These are phyloP conservation scores for Diaporthe citri DNA, from an alignment of 2,329 filamentous ascomycete genomes.

Conservation along the genomic window DNA sequence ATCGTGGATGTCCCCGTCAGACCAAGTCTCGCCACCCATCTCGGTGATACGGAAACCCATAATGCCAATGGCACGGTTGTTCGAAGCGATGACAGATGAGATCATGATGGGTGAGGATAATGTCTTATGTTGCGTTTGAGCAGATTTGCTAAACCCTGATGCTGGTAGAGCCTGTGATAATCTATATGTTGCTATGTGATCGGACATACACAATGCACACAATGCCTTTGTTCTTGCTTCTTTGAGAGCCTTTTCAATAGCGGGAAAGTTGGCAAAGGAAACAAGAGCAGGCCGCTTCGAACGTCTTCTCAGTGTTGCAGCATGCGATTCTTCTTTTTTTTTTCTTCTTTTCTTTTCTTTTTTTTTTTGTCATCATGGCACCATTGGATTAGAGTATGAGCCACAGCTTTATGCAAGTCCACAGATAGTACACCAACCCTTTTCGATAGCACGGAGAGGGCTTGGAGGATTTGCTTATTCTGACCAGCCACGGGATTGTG, in stretches of 20 bases:
- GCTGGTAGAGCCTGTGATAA: too few relatives aligned
- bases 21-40: neutral
- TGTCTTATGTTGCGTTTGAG: neutral
- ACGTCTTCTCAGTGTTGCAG: too few relatives aligned
- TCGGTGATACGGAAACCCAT: neutral
- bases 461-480: too few relatives aligned
- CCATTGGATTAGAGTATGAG: too few relatives aligned
- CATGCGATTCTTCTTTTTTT: neutral
- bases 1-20: neutral
- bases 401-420: too few relatives aligned
- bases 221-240: neutral
- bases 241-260: neutral
- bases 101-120: neutral
- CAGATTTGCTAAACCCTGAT: neutral
- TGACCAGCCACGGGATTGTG: neutral
- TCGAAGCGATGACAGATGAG: too few relatives aligned
- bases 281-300: fast-evolving
- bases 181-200: too few relatives aligned
- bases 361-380: too few relatives aligned
- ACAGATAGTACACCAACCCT: neutral
- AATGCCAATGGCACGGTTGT: neutral
- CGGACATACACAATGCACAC: neutral
- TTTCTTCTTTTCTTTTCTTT: too few relatives aligned
- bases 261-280: too few relatives aligned
- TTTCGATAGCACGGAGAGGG: too few relatives aligned